phyloP scores from a whole-genome alignment of 202 grass and related monocot genomes.

The Carex arenaria region DNA sequence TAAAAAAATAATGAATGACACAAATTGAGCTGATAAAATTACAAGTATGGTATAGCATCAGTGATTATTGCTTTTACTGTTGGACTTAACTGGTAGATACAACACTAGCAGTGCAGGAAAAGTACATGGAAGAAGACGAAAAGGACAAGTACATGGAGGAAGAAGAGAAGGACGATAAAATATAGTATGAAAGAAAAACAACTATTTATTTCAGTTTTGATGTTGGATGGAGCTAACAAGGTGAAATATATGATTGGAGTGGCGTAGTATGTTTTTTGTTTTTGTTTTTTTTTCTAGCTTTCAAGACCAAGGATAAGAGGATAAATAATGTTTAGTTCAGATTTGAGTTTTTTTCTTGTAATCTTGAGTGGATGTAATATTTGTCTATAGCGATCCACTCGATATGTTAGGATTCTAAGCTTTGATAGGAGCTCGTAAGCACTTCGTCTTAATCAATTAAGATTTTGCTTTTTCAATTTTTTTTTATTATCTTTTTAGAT shows the following conservation, averaged over 20 bases:
- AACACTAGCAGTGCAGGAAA: constrained; percentile 89
- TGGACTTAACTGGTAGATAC: constrained; percentile 57
- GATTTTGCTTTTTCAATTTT: not conserved
- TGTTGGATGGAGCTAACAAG: not conserved
- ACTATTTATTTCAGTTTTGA: not conserved
- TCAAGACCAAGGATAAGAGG: not conserved
- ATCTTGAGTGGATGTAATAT: not conserved
- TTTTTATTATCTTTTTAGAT: not conserved
- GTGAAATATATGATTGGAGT: not conserved
- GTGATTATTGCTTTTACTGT: not conserved
- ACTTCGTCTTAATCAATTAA: not conserved
- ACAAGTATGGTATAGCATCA: not conserved
- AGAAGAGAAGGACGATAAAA: not conserved
- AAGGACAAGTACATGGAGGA: not conserved
- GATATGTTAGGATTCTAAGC: not conserved
- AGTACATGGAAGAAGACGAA: constrained; percentile 83
- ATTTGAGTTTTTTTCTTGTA: not conserved
- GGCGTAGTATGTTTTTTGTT: not conserved
- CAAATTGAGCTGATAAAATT: not conserved
- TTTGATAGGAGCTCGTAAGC: not conserved
- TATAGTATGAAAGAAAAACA: not conserved
- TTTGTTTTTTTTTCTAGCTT: not conserved
- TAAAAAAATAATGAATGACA: not conserved
- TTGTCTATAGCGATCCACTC: not conserved
- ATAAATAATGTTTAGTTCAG: not conserved